Evolutionary conservation across 768 basidiomycete genomes (phyloP).

Genomic region (Mycena amicta): DNA sequence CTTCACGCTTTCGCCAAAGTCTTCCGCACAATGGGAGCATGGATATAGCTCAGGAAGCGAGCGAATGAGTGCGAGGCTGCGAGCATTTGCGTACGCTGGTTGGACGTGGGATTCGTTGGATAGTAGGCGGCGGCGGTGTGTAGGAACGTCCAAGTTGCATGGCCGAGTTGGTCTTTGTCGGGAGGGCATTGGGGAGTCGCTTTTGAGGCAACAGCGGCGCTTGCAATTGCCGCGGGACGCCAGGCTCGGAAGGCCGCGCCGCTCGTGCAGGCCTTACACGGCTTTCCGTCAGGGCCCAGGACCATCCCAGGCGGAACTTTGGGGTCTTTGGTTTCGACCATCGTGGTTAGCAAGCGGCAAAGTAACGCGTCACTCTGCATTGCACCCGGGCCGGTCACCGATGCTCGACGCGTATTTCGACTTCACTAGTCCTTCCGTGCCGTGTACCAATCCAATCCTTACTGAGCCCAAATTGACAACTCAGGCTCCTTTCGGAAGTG

Average conservation of each 20-base stretch:
- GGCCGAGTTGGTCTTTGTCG: constrained; percentile 86
- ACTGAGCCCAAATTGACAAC: too few relatives aligned
- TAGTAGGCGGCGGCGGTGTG: constrained; percentile 96
- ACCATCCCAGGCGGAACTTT: constrained; percentile 81
- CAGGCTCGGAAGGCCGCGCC: constrained; percentile 65
- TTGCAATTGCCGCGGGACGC: constrained; percentile 47
- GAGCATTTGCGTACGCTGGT: constrained; percentile 85
- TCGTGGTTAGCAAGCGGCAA: not conserved
- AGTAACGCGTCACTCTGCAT: too few relatives aligned
- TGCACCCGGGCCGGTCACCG: too few relatives aligned
- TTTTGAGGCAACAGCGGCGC: constrained; percentile 34
- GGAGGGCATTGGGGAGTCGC: constrained; percentile 74
- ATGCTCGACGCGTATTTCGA: too few relatives aligned
- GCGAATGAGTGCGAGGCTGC: constrained; percentile 71
- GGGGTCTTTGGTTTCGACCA: not conserved
- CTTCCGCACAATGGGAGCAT: constrained; percentile 80
- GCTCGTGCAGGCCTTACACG: constrained; percentile 84
- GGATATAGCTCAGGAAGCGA: constrained; percentile 87
- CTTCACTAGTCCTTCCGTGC: too few relatives aligned
- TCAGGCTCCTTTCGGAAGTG: too few relatives aligned
- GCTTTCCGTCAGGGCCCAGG: constrained; percentile 91
- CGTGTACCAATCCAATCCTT: too few relatives aligned
- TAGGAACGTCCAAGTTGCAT: constrained; percentile 95
- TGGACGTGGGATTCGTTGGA: constrained; percentile 73
- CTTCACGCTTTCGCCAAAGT: constrained; percentile 75